These are phyloP conservation scores for Cryptosporidium tyzzeri DNA, from an alignment of 169 alveolate genomes.

Conservation along the genomic window DNA sequence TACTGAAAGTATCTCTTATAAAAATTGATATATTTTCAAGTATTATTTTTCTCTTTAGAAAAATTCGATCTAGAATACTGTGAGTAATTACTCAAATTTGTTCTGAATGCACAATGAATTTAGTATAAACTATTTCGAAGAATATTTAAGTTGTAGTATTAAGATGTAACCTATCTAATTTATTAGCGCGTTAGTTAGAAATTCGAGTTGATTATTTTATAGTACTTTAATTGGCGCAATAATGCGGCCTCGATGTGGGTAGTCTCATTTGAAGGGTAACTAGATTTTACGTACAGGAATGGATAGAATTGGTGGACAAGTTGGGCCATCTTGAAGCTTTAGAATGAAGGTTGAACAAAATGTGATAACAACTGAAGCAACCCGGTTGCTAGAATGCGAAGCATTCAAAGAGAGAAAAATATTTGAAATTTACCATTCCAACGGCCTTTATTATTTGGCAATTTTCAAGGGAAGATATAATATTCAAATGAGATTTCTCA, in stretches of 20 bases:
- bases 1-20: not conserved
- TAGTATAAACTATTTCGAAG: too few species aligned
- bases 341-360: not conserved
- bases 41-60: not conserved
- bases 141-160: not conserved
- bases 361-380: not conserved
- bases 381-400: not conserved
- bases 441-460: slow-evolving; percentile 28
- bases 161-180: not conserved
- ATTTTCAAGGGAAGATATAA: slow-evolving; percentile 20
- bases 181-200: not conserved
- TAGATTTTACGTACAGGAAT: not conserved
- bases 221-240: not conserved
- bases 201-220: not conserved
- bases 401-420: not conserved
- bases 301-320: not conserved
- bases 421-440: slow-evolving; percentile 17
- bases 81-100: too few species aligned
- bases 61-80: not conserved
- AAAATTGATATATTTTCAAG: not conserved
- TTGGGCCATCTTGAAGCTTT: not conserved
- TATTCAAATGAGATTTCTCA: slow-evolving; percentile 64
- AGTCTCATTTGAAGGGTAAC: slow-evolving; percentile 2
- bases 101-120: too few species aligned
- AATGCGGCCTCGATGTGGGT: not conserved